Conservation (phyloP, 768 basidiomycete species). For the Leucosporidium yakuticum region DNA sequence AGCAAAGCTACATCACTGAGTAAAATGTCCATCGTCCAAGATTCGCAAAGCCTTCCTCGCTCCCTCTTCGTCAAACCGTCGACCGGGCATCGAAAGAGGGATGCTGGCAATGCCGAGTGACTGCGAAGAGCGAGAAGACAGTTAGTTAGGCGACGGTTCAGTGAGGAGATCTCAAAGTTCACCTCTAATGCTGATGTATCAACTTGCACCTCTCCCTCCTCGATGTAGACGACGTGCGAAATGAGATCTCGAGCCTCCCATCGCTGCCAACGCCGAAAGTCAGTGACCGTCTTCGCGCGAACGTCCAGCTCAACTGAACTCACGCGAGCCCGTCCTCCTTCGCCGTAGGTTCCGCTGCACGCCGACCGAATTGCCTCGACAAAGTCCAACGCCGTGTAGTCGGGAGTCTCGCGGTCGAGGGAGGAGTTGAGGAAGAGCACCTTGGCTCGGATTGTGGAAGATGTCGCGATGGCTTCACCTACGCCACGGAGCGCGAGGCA, state of each 20-base stretch:
- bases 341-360: not conserved
- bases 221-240: constrained; percentile 16
- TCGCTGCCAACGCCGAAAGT: not conserved
- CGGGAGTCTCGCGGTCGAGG: constrained; percentile 34
- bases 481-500: constrained; percentile 34
- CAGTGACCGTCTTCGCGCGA: not conserved
- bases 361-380: constrained; percentile 19
- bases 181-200: constrained; percentile 15
- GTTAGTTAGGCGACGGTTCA: no score
- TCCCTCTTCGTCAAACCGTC: no score
- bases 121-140: no score
- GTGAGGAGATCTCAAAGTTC: not conserved
- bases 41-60: no score
- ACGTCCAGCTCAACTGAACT: constrained; percentile 1
- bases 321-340: not conserved
- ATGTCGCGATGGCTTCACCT: constrained; percentile 25
- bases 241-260: not conserved
- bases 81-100: no score
- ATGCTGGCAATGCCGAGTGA: no score
- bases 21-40: no score
- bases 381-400: constrained; percentile 27
- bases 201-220: constrained; percentile 10
- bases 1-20: no score
- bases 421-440: constrained; percentile 33
- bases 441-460: constrained; percentile 18